Evolutionary conservation across 2,329 filamentous ascomycete genomes (phyloP), one percentile per base, ranked within the genome.

Genomic region (Neopestalotiopsis sp.): DNA sequence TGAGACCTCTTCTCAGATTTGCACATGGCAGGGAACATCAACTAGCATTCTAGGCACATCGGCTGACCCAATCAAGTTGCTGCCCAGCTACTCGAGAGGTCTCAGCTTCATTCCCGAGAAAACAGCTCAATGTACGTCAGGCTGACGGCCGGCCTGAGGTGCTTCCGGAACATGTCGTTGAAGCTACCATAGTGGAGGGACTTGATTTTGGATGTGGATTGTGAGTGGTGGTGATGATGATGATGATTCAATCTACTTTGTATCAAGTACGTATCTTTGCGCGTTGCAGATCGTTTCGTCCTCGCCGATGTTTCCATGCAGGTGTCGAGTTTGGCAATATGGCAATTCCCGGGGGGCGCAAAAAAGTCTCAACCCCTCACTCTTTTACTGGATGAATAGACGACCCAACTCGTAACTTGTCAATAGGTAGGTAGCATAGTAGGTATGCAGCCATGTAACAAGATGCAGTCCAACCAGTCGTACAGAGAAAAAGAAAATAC

Each of bases 101-200:
- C 45, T 24, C 45, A 53, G 45, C 45, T 53, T 53, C 45, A 53
- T 53, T 53, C 45, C 45, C 45, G 45, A 53, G 45, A 53, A 53
- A 53, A 53, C 45, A 53, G 45, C 45, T 53, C 17, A 20, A 53
- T 53, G 45, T 53, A 53, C 45, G 45, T 53, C 45, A 53, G 45
- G 45, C 45, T 53, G 45, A 53, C 45, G 45, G 45, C 45, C 20
- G 45, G 45, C 45, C 20, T 24, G 45, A 20, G 45, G 45, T 53
- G 45, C 20, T 53, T 53, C 34, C 17, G 45, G 45, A 20, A 20
- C 45, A 53, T 53, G 17, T 53, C 17, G 45, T 53, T 20, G 45
- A n/a, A 20, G 17, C 17, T 53, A n/a, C 20, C 45, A 53, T 9
- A 24, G 45, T 17, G n/a, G 45, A 53, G 20, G 17, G 45, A 53